Evolutionary conservation across 2,329 filamentous ascomycete genomes (phyloP), one percentile per base, ranked within the genome.

Genomic region (Tolypocladium ovalisporum): DNA sequence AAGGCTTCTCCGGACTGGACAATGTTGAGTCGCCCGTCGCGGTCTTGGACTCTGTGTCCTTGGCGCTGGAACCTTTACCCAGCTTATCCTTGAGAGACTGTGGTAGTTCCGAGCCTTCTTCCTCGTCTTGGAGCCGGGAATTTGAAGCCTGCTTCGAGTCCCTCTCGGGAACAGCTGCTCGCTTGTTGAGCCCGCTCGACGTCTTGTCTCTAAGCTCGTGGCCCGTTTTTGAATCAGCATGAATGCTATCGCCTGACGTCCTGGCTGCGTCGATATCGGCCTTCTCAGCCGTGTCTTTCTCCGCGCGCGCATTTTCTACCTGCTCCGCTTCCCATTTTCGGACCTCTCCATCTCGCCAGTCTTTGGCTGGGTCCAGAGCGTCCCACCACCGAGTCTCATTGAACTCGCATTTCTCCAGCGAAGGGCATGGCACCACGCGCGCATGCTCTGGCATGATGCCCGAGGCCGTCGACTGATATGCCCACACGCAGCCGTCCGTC

Each of bases 401-500:
- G 73, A 79, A 86, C 7, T 76, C 69, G 64, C 84, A 86, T 58
- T 69, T 73, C 40, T 73, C 72, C 17, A 64, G 62, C 2, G 61
- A 67, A 34, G 70, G 70, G 63, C 85, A 88, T 2, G 80, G 76
- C 17, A 73, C 55, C 17, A 75, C 60, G 24, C 65, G 60, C 17
- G 68, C 75, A 2, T 64, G 68, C 67, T 89, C 86, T 3, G 85
- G 82, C 85, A 88, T 88, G 58, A 89, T 78, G 19, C 85, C 85
- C 1, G 77, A 78, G 0, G 76, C 70, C 37, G 80, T 86, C 32
- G 74, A 73, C 61, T 81, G 78, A 66, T 89, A 88, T 12, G 84
- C 84, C 86, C 85, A 88, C 4, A 85, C 83, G 62, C 86, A 88
- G 13, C 85, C 85, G 57, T 87, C 83, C 0, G 85, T 79, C n/a